phyloP scores from a whole-genome alignment of 495 filamentous ascomycete genomes.

The Lophiostoma macrostomum region DNA sequence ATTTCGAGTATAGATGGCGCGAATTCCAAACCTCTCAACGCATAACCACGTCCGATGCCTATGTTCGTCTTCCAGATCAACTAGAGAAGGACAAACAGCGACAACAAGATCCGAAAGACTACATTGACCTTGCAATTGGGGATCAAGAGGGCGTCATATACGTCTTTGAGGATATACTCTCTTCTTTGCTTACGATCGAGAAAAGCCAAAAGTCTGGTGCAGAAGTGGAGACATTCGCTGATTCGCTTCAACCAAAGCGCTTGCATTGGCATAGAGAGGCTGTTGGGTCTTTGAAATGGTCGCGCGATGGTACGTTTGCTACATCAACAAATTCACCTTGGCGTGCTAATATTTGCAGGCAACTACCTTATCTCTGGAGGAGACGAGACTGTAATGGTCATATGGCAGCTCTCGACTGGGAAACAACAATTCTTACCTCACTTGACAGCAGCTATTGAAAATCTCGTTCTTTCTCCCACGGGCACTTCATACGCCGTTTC shows the following conservation, averaged over 20 bases:
- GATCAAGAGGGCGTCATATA: constrained; percentile 70
- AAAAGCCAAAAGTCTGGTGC: constrained; percentile 29
- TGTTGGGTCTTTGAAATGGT: constrained; percentile 81
- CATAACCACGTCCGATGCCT: constrained; percentile 58
- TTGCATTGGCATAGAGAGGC: constrained; percentile 90
- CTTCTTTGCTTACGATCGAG: constrained; percentile 48
- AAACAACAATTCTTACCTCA: constrained; percentile 80
- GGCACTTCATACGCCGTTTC: constrained; percentile 79
- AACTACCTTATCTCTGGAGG: constrained; percentile 95
- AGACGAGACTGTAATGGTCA: constrained; percentile 79
- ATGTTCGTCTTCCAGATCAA: constrained; percentile 27
- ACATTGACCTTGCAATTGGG: constrained; percentile 68
- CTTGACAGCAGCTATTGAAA: constrained; percentile 76
- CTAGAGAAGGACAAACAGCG: constrained; percentile 8
- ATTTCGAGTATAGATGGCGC: constrained; percentile 51
- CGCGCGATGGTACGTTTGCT: constrained; percentile 71
- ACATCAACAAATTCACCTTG: background rate
- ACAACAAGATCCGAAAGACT: constrained; percentile 41
- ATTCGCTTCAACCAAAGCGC: constrained; percentile 19
- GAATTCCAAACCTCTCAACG: constrained; percentile 52
- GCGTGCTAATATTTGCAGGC: constrained; percentile 50
- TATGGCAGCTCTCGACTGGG: constrained; percentile 93
- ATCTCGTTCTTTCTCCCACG: constrained; percentile 72
- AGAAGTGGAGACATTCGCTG: background rate
- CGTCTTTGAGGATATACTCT: constrained; percentile 69